A percentile compares a stretch with the other conserved stretches of the same genome.
These are phyloP conservation scores for Zasmidium citrigriseum DNA, from an alignment of 2,329 filamentous ascomycete species.

Conservation along the genomic window DNA sequence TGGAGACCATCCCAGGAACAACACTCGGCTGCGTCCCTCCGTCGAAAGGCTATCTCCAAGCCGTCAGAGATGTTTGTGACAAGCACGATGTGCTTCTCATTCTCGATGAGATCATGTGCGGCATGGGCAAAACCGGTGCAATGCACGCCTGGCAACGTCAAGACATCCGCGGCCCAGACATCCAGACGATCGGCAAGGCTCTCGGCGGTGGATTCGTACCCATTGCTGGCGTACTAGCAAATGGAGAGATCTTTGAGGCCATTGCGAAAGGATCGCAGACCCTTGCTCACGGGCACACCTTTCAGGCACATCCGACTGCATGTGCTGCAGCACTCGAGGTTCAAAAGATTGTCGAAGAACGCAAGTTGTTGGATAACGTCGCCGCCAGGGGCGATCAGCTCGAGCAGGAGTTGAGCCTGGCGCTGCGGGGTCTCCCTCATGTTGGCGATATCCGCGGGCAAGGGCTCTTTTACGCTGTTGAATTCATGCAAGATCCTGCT, in stretches of 20 bases:
- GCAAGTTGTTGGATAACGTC: constrained; percentile 59
- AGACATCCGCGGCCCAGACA: constrained; percentile 55
- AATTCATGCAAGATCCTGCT: constrained; percentile 5
- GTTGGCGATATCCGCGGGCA: constrained; percentile 61
- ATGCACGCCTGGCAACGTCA: constrained; percentile 29
- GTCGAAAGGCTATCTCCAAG: constrained; percentile 55
- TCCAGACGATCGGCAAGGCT: constrained; percentile 64
- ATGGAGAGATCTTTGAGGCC: constrained; percentile 48
- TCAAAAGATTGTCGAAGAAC: constrained; percentile 56
- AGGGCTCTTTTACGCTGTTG: constrained; percentile 52
- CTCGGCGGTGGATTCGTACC: constrained; percentile 62
- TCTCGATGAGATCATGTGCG: constrained; percentile 48
- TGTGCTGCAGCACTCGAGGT: constrained; percentile 63
- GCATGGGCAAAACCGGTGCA: constrained; percentile 26
- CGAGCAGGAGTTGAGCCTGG: constrained; percentile 40
- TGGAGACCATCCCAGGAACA: constrained; percentile 51
- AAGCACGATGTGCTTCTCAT: constrained; percentile 57
- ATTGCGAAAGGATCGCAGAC: constrained; percentile 42
- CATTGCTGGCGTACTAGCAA: constrained; percentile 58
- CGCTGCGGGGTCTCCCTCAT: constrained; percentile 44
- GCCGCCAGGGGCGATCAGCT: constrained; percentile 51
- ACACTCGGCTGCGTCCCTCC: constrained; percentile 55
- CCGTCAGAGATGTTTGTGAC: constrained; percentile 55
- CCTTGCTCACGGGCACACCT: constrained; percentile 61
- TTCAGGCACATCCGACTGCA: constrained; percentile 58